Evolutionary conservation across 2,329 filamentous ascomycete genomes (phyloP).

Genomic region (Penicillium sp.): DNA sequence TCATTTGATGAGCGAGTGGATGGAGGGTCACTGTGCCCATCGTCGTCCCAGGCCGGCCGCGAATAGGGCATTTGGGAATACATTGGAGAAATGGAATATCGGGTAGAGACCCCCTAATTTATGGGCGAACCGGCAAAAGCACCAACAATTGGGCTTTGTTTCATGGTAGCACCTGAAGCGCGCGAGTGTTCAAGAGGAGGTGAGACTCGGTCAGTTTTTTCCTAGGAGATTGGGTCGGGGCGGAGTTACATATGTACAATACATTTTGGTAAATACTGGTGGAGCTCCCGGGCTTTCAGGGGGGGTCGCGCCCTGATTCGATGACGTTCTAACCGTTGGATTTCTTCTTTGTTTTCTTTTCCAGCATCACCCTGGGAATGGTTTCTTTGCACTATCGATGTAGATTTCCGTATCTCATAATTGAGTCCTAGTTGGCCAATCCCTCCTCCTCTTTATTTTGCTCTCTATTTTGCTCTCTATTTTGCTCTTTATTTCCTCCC

Average conservation of each 20-base stretch:
- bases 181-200: background rate
- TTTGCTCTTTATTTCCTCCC: background rate
- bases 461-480: background rate
- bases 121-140: slow-evolving; percentile 8
- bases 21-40: slow-evolving; percentile 26
- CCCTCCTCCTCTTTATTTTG: too few relatives aligned
- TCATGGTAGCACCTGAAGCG: slow-evolving; percentile 19
- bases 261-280: background rate
- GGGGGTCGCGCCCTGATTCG: slow-evolving; percentile 9
- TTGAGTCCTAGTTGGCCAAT: too few relatives aligned
- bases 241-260: slow-evolving; percentile 8
- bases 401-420: background rate
- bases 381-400: background rate
- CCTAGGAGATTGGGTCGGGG: slow-evolving; percentile 11
- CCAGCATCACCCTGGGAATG: background rate
- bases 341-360: background rate
- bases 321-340: slow-evolving; percentile 8
- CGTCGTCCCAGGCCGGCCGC: slow-evolving; percentile 24
- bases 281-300: slow-evolving; percentile 7
- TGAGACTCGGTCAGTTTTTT: background rate
- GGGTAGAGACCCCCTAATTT: slow-evolving; percentile 4
- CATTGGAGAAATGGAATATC: background rate
- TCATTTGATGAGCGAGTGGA: slow-evolving; percentile 35
- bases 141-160: slow-evolving; percentile 12
- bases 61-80: slow-evolving; percentile 5